Conservation (phyloP, 305 asterid species). For the Solanum hybrid region DNA sequence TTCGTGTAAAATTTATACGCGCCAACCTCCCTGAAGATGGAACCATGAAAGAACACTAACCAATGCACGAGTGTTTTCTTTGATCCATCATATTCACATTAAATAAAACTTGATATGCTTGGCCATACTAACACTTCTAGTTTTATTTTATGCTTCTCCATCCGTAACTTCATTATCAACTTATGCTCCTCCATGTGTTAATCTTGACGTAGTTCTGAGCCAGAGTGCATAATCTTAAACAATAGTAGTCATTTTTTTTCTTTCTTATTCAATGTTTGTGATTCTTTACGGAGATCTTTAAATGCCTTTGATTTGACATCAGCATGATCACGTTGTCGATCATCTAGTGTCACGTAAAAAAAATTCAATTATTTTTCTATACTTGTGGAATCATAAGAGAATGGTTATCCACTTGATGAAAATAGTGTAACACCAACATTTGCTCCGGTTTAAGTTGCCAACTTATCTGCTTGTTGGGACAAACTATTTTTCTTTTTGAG, state of each 20-base stretch:
- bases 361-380: too few relatives aligned
- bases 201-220: not conserved
- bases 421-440: too few relatives aligned
- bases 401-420: too few relatives aligned
- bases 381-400: too few relatives aligned
- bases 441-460: too few relatives aligned
- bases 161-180: not conserved
- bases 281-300: not conserved
- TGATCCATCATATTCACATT: not conserved
- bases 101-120: not conserved
- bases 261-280: not conserved
- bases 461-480: too few relatives aligned
- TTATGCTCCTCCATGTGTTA: not conserved
- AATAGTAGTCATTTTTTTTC: not conserved
- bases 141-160: not conserved
- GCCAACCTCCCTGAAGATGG: too few relatives aligned
- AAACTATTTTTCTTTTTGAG: too few relatives aligned
- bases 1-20: too few relatives aligned
- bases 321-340: not conserved
- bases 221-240: not conserved
- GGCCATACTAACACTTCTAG: not conserved
- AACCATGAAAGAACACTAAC: too few relatives aligned
- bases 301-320: not conserved
- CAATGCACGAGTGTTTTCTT: too few relatives aligned
- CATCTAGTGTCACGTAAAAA: not conserved